Percentiles rank a stretch among this genome's conserved stretches.
These are phyloP conservation scores for Marasmius sp. DNA, from an alignment of 1,284 basidiomycete genomes.

Conservation along the genomic window DNA sequence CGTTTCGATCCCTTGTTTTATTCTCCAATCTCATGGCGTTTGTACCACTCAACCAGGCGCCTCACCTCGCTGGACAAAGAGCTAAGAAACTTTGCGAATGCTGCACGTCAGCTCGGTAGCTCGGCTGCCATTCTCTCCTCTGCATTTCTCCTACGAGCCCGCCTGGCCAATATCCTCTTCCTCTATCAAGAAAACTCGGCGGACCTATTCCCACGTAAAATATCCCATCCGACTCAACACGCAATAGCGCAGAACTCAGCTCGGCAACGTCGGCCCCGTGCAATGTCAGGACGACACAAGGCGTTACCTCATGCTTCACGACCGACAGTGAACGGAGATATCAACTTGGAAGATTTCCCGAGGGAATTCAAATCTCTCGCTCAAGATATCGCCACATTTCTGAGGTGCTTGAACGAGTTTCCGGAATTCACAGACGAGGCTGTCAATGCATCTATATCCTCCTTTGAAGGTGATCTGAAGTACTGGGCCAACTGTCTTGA, in stretches of 20 bases:
- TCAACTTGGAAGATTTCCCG: constrained; percentile 66
- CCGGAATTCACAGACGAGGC: constrained; percentile 74
- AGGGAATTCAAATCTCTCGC: constrained; percentile 59
- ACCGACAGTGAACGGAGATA: constrained; percentile 50
- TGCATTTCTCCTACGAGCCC: constrained; percentile 65
- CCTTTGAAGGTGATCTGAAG: constrained; percentile 69
- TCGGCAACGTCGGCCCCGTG: constrained; percentile 2
- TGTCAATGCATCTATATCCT: constrained; percentile 63
- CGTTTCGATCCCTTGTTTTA: constrained; percentile 17
- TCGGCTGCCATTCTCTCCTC: constrained; percentile 73
- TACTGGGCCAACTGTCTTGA: constrained; percentile 71
- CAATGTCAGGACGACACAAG: constrained; percentile 21
- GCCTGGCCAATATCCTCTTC: constrained; percentile 62
- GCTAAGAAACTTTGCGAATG: constrained; percentile 72
- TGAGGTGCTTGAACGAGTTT: constrained; percentile 52
- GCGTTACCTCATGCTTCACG: constrained; percentile 46
- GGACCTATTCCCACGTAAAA: constrained; percentile 65
- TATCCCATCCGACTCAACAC: constrained; percentile 35
- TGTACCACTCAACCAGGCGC: constrained; percentile 34
- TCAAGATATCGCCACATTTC: constrained; percentile 60
- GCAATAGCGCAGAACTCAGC: neutral
- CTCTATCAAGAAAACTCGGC: constrained; percentile 72
- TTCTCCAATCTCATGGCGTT: neutral
- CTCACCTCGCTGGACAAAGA: constrained; percentile 66
- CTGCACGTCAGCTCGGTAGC: constrained; percentile 69